Evolutionary conservation across 2,329 filamentous ascomycete genomes (phyloP).

Genomic region (Fusarium nelsonii): DNA sequence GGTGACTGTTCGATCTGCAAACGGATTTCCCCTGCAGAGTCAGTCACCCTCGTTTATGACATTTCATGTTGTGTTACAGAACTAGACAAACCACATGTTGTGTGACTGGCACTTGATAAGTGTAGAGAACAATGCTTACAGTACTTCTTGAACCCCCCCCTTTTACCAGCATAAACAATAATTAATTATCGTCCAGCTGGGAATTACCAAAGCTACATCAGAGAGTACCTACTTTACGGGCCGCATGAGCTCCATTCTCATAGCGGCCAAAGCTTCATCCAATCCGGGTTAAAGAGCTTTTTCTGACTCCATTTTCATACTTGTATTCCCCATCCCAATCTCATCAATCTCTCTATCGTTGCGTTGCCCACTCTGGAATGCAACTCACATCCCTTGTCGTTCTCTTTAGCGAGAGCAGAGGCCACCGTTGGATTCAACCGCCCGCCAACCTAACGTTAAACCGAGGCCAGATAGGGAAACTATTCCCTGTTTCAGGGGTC

Average conservation of each 20-base stretch:
- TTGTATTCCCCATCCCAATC: slow-evolving; percentile 20
- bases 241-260: slow-evolving; percentile 28
- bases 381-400: slow-evolving; percentile 38
- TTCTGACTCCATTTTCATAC: neutral
- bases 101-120: neutral
- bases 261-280: slow-evolving; percentile 31
- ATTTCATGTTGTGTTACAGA: slow-evolving; percentile 32
- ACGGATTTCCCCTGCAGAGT: slow-evolving; percentile 26
- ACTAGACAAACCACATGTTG: slow-evolving; percentile 5
- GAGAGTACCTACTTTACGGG: slow-evolving; percentile 7
- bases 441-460: slow-evolving; percentile 32
- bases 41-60: slow-evolving; percentile 22
- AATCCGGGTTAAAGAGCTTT: slow-evolving; percentile 5
- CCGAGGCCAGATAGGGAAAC: slow-evolving; percentile 20
- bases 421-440: slow-evolving; percentile 43
- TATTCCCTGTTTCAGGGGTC: slow-evolving; percentile 35
- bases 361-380: slow-evolving; percentile 25
- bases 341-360: slow-evolving; percentile 25
- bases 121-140: slow-evolving; percentile 1
- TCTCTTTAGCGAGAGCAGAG: slow-evolving; percentile 37
- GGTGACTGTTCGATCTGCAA: slow-evolving; percentile 37
- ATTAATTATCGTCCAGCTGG: neutral
- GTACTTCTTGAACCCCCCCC: neutral
- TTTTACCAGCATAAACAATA: slow-evolving; percentile 6
- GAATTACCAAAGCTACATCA: slow-evolving; percentile 3